Percentiles rank a stretch among this genome's conserved stretches.
phyloP scores from a whole-genome alignment of 163 green algal species.

The Scenedesmus sp. region DNA sequence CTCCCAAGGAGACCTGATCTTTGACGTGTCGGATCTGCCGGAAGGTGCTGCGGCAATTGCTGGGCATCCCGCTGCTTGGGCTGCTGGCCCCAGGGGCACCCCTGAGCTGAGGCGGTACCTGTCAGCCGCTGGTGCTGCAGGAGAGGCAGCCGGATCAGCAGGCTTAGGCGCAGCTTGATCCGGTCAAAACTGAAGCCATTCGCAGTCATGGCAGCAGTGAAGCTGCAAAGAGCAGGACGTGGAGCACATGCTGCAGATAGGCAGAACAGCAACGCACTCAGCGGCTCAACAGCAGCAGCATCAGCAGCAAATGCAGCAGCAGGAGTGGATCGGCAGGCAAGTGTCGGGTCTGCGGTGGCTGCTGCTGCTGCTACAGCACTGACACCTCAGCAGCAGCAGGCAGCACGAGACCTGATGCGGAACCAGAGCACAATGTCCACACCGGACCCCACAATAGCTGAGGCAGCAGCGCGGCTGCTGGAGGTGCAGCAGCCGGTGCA shows the following conservation, averaged over 20 bases:
- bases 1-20: slow-evolving; percentile 6
- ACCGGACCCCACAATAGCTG: neutral
- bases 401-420: neutral
- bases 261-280: neutral
- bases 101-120: neutral
- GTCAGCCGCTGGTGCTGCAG: neutral
- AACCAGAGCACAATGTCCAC: slow-evolving; percentile 12
- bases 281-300: neutral
- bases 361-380: neutral
- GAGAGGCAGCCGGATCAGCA: neutral
- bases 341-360: neutral
- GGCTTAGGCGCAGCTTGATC: neutral
- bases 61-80: neutral
- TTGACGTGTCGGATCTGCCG: neutral
- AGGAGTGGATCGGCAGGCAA: neutral
- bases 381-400: slow-evolving; percentile 2
- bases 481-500: neutral
- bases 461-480: neutral
- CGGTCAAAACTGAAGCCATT: neutral
- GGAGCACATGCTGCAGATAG: neutral
- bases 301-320: slow-evolving; percentile 28
- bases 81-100: no score
- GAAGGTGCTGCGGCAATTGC: neutral
- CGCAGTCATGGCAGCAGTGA: slow-evolving; percentile 36
- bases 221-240: neutral